Base-by-base conservation (phyloP, 768 basidiomycete genomes). In the Russula virescens region DNA sequence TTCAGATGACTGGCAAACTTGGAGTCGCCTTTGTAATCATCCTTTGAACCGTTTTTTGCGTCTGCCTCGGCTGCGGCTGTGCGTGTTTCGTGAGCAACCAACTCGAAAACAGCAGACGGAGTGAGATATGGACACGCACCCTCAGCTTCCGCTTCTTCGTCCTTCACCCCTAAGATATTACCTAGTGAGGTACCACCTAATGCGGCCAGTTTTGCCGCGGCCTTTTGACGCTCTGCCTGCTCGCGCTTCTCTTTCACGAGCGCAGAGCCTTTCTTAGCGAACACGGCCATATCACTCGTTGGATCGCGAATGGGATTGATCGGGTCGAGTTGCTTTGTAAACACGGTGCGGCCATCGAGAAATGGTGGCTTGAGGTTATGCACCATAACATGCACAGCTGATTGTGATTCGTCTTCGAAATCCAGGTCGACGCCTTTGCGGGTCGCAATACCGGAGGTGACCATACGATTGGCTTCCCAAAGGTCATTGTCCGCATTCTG, bases 381-480 rank as follows among this genome's bases (percentile, higher is more conserved):
- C 7, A 97, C 90, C 79, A 99, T 91, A 58, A 99, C 93, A 71
- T 98, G 97, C 1, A 98, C 96, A 0, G 94, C 91, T 3, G 94
- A 94, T 71, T 96, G 94, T 0, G 90, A 87, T 69, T 98, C 97
- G 71, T 98, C 96, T 69, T 96, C 93, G 68, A 98, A 94, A 70
- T 98, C 95, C 25, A 95, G 80, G 71, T 99, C 94, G 52, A 99
- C 82, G 4, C 84, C 79, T 67, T 85, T 89, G 38, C 91, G 87
- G 10, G 91, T 91, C 1, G 92, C 91, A 21, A 98, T 89, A 70
- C 97, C 97, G 3, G 97, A 98, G 0, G 92, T 93, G 11, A 93
- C 79, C 89, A 99, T 95, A 70, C 96, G 91, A 71, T 98, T 98
- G 9, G 91, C 91, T 78, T 99, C 97, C 97, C 97, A 99, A 13